Evolutionary conservation across 345 rosid genomes (phyloP), one percentile per base, ranked within the genome.

Genomic region (Rubroshorea leprosula): DNA sequence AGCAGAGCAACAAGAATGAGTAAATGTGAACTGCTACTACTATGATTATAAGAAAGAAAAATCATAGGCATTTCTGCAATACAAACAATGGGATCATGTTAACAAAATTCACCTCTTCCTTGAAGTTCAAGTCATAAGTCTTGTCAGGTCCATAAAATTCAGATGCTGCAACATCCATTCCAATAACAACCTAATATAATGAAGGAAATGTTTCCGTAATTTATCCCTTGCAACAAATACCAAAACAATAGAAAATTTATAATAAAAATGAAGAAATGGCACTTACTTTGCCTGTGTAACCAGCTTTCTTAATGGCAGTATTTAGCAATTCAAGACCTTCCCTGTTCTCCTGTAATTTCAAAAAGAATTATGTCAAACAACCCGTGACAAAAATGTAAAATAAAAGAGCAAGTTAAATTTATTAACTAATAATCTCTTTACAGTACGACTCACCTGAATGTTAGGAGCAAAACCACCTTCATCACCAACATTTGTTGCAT

Each of bases 161-260:
- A 20, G 99, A 93, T 38, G 99, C 99, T 54, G 99, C 99, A 58
- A 93, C 99, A 74, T 93, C 99, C 99, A 93, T 93, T 61, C 99
- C 99, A 55, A 93, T 93, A 69, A 93, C 96, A 63, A 93, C 96
- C 97, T 92, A 72, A 47, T 6, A 72, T 46, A 62, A 56, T 14
- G n/a, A 57, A 64, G 17, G 16, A 46, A 14, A 23, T 14, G 4
- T 24, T 27, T 59, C 5, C 51, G 57, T 6, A 35, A 35, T 35
- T 13, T 35, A 13, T 13, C 7, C 41, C 12, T 6, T 8, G 11
- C 12, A 35, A 2, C 22, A 31, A 31, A 60, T 9, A 23, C 35
- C 43, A 61, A 4, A 72, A 64, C 27, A 21, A 23, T 19, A 23
- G 22, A 25, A 24, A 53, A 23, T 23, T 13, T 22, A 22, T 7